These are phyloP conservation scores for Phytophthora kernoviae DNA, from an alignment of 352 stramenopile genomes.

Conservation along the genomic window DNA sequence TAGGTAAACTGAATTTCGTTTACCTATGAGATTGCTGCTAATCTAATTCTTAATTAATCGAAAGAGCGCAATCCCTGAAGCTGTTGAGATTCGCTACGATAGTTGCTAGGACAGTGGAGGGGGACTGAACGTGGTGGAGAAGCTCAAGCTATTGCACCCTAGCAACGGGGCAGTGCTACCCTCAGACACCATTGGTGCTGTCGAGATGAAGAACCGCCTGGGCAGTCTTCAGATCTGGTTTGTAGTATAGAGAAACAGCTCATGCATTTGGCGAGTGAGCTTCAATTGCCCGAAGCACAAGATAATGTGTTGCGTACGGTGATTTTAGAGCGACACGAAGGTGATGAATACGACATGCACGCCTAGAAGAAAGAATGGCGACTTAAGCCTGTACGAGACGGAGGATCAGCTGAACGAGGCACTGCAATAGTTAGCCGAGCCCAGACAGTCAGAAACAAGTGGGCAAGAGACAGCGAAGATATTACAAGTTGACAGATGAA, in stretches of 20 bases:
- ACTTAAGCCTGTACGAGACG: not conserved
- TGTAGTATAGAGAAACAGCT: conserved; percentile 47
- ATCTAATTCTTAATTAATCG: no score
- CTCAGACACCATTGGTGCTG: conserved; percentile 97
- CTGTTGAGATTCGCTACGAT: no score
- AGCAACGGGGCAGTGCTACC: conserved; percentile 98
- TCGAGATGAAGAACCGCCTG: conserved; percentile 99
- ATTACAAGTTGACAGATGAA: no score
- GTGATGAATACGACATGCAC: not conserved
- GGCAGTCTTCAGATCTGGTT: no score
- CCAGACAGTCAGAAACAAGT: not conserved
- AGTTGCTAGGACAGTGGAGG: no score
- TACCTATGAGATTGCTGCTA: no score
- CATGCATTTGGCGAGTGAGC: conserved; percentile 43
- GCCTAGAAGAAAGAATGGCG: not conserved
- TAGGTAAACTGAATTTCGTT: no score
- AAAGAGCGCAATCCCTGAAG: no score
- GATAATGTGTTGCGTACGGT: conserved; percentile 41
- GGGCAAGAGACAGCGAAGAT: conserved; percentile 2
- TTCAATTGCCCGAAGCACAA: conserved; percentile 31
- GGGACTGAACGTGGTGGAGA: conserved; percentile 99
- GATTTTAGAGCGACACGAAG: conserved; percentile 37
- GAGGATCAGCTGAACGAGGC: not conserved
- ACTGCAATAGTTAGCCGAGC: not conserved
- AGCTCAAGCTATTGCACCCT: conserved; percentile 96